Evolutionary conservation across 495 filamentous ascomycete genomes (phyloP), one percentile per base, ranked within the genome.

Genomic region (Talaromyces trachyspermus): DNA sequence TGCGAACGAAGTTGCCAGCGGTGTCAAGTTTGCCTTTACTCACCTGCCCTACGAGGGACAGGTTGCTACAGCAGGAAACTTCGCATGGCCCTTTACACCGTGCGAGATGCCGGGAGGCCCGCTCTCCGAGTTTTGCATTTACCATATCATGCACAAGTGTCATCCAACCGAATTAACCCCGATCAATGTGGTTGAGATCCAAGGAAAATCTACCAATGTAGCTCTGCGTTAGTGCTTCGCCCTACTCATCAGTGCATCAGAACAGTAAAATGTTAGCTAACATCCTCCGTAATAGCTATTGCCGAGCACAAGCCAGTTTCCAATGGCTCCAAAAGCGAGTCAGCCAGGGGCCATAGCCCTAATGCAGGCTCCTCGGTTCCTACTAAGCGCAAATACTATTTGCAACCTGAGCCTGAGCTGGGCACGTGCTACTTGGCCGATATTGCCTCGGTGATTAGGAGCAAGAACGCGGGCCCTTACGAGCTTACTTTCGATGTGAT

Each of bases 401-500:
- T 35, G 24, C 27, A 51, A 32, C 10, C 49, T 1, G 26, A 49
- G 15, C 48, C 53, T 4, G 15, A 29, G 11, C n/a, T n/a, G n/a
- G 55, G 48, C 8, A 37, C 30, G 18, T 51, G 43, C 42, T 43
- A 39, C 4, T 29, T 62, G 43, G 10, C 39, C 0, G 63, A 70
- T 33, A 51, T 74, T 15, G 66, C 74, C 0, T 58, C 57, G 15
- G 58, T 74, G 2, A 57, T 78, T 10, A 56, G 73, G 4, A 69
- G 66, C 10, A 78, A 76, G 57, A 78, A 76, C 49, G 50, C 72
- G 0, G 75, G 73, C 0, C 73, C 75, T 2, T 76, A 57, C 49
- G 71, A 75, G 50, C 55, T 77, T 18, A 76, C 73, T 4, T 59
- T 76, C 24, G 72, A 78, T 42, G 55, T 75, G 27, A 68, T 78